A percentile compares a stretch with the other conserved stretches of the same genome.
These are phyloP conservation scores for Phaffomyces opuntiae DNA, from an alignment of 805 yeast species.

Conservation along the genomic window DNA sequence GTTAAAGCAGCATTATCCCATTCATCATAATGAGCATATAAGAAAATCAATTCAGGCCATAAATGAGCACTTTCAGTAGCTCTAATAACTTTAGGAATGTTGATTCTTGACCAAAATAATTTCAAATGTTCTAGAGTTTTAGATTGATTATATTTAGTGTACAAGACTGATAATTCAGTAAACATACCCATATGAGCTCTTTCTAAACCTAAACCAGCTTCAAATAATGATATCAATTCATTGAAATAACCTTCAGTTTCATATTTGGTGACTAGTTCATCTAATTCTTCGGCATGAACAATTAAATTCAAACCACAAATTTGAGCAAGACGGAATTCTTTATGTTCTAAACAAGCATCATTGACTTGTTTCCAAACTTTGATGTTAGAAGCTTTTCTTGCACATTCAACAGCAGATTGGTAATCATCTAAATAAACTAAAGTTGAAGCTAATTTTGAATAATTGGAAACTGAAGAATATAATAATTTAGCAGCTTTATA, in stretches of 20 bases:
- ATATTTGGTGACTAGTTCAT: slow-evolving; percentile 79
- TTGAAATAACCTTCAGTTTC: slow-evolving; percentile 88
- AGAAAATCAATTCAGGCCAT: slow-evolving; percentile 93
- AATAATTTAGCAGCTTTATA: slow-evolving; percentile 91
- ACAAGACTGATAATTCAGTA: slow-evolving; percentile 87
- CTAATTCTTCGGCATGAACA: slow-evolving; percentile 95
- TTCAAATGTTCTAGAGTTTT: slow-evolving; percentile 94
- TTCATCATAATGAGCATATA: slow-evolving; percentile 97
- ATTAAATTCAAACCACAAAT: slow-evolving; percentile 96
- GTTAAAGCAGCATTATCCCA: slow-evolving; percentile 98
- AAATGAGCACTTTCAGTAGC: slow-evolving; percentile 92
- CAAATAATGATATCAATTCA: slow-evolving; percentile 86
- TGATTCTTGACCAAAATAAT: slow-evolving; percentile 95
- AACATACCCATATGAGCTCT: slow-evolving; percentile 99
- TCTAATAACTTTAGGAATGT: slow-evolving; percentile 92
- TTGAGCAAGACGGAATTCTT: slow-evolving; percentile 94
- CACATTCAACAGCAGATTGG: slow-evolving; percentile 97
- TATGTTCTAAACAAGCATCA: slow-evolving; percentile 91
- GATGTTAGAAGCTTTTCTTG: slow-evolving; percentile 92
- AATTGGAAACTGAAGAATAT: slow-evolving; percentile 81
- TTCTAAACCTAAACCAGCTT: slow-evolving; percentile 92
- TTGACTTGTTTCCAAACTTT: slow-evolving; percentile 97
- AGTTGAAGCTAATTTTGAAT: slow-evolving; percentile 95
- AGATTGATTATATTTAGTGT: slow-evolving; percentile 84
- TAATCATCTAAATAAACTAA: slow-evolving; percentile 87